Conservation (phyloP, 2,329 filamentous ascomycete genomes). For the Dothistroma septosporum region DNA sequence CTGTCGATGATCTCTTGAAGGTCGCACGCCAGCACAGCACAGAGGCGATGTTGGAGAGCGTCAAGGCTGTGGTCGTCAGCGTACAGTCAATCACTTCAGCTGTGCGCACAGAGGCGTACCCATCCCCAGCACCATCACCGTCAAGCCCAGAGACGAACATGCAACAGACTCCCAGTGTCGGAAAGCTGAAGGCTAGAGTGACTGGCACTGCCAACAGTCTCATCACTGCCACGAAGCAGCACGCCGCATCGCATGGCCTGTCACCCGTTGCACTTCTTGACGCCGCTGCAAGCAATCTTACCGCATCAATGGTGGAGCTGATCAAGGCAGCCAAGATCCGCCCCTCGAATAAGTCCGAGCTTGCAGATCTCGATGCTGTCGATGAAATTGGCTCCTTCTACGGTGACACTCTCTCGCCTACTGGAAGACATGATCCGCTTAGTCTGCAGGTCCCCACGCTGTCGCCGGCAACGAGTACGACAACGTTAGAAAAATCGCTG, state of each 20-base stretch:
- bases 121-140: slow-evolving; percentile 31
- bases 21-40: slow-evolving; percentile 70
- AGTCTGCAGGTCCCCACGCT: slow-evolving; percentile 14
- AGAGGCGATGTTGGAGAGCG: slow-evolving; percentile 71
- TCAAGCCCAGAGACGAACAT: slow-evolving; percentile 19
- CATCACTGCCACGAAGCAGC: slow-evolving; percentile 92
- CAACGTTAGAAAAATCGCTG: neutral
- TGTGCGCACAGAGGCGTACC: slow-evolving; percentile 45
- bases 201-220: slow-evolving; percentile 94
- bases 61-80: slow-evolving; percentile 79
- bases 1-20: slow-evolving; percentile 84
- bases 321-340: slow-evolving; percentile 80
- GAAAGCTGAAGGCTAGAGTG: slow-evolving; percentile 66
- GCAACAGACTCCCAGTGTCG: slow-evolving; percentile 38
- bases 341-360: slow-evolving; percentile 23
- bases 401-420: slow-evolving; percentile 17
- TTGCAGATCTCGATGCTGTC: slow-evolving; percentile 22
- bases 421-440: slow-evolving; percentile 3
- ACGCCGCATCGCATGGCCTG: slow-evolving; percentile 73
- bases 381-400: slow-evolving; percentile 26
- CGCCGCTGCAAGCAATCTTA: slow-evolving; percentile 86
- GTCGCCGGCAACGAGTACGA: neutral
- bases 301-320: slow-evolving; percentile 79
- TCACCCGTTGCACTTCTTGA: slow-evolving; percentile 92
- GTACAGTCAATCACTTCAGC: slow-evolving; percentile 83